Evolutionary conservation across 1,284 basidiomycete species (phyloP).

Genomic region (Sanguinoderma infundibulare): DNA sequence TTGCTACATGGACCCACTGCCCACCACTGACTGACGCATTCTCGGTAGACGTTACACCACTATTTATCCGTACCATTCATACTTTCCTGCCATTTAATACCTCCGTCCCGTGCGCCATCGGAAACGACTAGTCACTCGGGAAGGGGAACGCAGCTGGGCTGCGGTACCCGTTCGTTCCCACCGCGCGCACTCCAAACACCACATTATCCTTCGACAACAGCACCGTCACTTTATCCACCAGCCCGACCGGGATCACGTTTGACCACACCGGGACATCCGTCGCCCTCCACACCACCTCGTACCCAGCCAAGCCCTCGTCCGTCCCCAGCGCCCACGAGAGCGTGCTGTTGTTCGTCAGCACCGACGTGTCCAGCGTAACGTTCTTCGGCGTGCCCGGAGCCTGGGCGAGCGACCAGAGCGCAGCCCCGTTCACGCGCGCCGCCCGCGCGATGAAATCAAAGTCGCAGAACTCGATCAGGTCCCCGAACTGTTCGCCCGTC

Average conservation of each 20-base stretch:
- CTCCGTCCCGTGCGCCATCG: background rate
- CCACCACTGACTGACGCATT: background rate
- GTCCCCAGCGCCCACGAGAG: conserved; percentile 48
- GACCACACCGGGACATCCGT: conserved; percentile 53
- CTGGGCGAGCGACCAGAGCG: conserved; percentile 55
- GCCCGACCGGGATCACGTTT: conserved; percentile 51
- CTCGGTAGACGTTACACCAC: background rate
- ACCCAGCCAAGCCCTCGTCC: conserved; percentile 42
- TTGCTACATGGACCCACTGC: background rate
- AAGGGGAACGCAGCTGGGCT: conserved; percentile 55
- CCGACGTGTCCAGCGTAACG: conserved; percentile 47
- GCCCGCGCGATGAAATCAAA: conserved; percentile 53
- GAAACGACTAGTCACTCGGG: conserved; percentile 16
- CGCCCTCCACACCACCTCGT: conserved; percentile 57
- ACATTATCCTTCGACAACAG: conserved; percentile 55
- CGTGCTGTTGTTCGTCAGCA: conserved; percentile 57
- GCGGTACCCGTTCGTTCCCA: conserved; percentile 54
- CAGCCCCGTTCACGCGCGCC: conserved; percentile 55
- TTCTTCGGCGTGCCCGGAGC: conserved; percentile 56
- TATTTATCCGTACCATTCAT: background rate
- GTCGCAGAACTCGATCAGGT: conserved; percentile 55
- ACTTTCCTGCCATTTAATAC: background rate
- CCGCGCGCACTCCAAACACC: conserved; percentile 52
- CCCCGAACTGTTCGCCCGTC: conserved; percentile 55
- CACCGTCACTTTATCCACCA: conserved; percentile 45